A percentile compares a stretch with the other conserved stretches of the same genome.
These are phyloP conservation scores for Diaporthe australafricana DNA, from an alignment of 2,329 filamentous ascomycete genomes.

Conservation along the genomic window DNA sequence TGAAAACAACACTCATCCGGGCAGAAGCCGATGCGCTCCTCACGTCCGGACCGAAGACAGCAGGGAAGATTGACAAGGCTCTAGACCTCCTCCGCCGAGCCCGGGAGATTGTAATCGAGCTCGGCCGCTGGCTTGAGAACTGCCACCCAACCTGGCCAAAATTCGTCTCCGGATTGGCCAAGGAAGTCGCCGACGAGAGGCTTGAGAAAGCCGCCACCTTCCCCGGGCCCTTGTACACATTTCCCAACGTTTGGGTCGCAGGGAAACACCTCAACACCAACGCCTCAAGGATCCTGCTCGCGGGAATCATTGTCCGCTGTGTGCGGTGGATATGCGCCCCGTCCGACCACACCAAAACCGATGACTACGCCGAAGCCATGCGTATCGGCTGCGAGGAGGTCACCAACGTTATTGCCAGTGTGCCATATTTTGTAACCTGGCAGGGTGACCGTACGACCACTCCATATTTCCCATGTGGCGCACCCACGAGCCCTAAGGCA, in stretches of 20 bases:
- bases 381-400: conserved; percentile 40
- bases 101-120: conserved; percentile 38
- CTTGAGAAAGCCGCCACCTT: conserved; percentile 37
- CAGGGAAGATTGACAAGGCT: conserved; percentile 41
- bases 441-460: conserved; percentile 40
- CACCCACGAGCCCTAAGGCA: conserved; percentile 42
- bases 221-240: conserved; percentile 39
- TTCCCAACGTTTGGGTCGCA: conserved; percentile 42
- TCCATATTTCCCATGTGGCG: conserved; percentile 42
- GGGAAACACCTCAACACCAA: conserved; percentile 43
- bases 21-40: conserved; percentile 42
- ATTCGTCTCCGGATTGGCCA: conserved; percentile 38
- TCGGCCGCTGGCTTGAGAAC: conserved; percentile 40
- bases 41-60: conserved; percentile 35
- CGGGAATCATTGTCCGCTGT: conserved; percentile 40
- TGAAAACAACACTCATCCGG: conserved; percentile 42
- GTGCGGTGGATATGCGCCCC: conserved; percentile 42
- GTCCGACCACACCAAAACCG: conserved; percentile 40
- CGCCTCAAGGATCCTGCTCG: conserved; percentile 40
- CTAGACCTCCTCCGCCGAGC: conserved; percentile 40
- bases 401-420: conserved; percentile 39
- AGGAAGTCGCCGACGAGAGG: conserved; percentile 36
- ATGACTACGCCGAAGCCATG: conserved; percentile 40
- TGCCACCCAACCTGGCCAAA: conserved; percentile 41
- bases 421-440: conserved; percentile 42